phyloP scores from a whole-genome alignment of 163 green algal species.

The Chlamydomonas reinhardtii region DNA sequence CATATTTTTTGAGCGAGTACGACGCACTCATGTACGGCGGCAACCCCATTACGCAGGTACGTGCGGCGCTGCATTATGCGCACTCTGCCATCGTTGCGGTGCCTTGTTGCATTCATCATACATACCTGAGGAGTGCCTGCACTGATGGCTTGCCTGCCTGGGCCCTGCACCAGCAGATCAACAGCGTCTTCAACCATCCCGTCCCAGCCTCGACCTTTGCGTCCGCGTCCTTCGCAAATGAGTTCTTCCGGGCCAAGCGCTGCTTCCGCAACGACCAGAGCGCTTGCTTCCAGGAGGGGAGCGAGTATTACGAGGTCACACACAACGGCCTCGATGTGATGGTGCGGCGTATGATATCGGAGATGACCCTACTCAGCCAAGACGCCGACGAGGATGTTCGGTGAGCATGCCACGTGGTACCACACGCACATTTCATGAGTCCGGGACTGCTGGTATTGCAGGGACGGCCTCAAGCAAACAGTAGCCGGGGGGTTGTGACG shows the following conservation, averaged over 20 bases:
- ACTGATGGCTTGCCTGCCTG: not conserved
- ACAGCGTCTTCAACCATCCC: constrained; percentile 7
- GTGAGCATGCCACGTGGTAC: too few species aligned
- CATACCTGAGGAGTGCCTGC: too few species aligned
- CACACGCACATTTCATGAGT: too few species aligned
- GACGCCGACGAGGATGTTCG: not conserved
- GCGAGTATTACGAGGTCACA: constrained; percentile 28
- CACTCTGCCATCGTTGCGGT: too few species aligned
- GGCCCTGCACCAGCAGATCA: not conserved
- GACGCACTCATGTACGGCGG: constrained; percentile 48
- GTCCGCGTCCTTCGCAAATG: constrained; percentile 11
- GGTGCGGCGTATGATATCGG: constrained; percentile 1
- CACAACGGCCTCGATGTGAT: constrained; percentile 25
- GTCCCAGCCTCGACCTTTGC: constrained; percentile 23
- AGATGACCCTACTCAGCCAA: constrained; percentile 1
- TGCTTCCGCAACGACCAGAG: constrained; percentile 27
- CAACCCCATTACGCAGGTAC: constrained; percentile 15
- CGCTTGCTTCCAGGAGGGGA: not conserved
- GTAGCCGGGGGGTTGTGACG: too few species aligned
- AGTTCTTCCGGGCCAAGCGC: constrained; percentile 19
- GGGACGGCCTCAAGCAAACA: too few species aligned
- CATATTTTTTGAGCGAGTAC: constrained; percentile 40
- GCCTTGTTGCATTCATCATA: too few species aligned
- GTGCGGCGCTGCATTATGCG: too few species aligned
- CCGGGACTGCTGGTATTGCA: too few species aligned